Evolutionary conservation across 371 early-diverging fungal species (phyloP), one percentile per base, ranked within the genome.

Genomic region (Vittaforma corneae): DNA sequence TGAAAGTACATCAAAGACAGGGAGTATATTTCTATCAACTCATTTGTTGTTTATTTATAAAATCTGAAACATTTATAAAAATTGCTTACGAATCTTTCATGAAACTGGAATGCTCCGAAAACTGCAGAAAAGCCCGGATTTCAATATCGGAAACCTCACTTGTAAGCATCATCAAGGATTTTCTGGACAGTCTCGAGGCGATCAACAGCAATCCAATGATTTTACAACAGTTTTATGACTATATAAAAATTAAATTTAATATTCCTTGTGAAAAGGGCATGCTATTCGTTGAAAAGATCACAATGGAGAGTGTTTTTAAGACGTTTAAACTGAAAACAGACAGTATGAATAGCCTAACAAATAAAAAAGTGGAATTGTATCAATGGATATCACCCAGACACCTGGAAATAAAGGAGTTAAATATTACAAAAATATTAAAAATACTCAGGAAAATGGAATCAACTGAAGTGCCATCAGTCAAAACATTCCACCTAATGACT

Each of bases 241-340:
- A 57, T 20, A 24, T 70, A 18, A 34, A 29, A 18, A n/a, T n/a
- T 22, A 70, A 65, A 38, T 65, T 57, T 34, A 18, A 35, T 16
- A 57, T 70, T 22, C 29, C 32, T 38, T 70, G 70, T 53, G 70
- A 70, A 46, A 16, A 16, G n/a, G 70, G 58, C 6, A 56, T 70
- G 45, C 35, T 48, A 26, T 42, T 44, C n/a, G 50, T 70, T 4
- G 70, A 70, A 50, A 64, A 53, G 42, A 30, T 65, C 26, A 14
- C 57, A 14, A 58, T 48, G n/a, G 6, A 32, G 1, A 38, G 53
- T 29, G 6, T 51, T 14, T 57, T 65, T 24, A 51, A 44, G 2
- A 18, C 46, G 22, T 48, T 30, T 18, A 48, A 45, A 38, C 20
- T 51, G 34, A 42, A 26, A 20, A 32, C 44, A 2, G 44, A 64